Evolutionary conservation across 1,284 basidiomycete genomes (phyloP).

Genomic region (Coriolopsis trogii): DNA sequence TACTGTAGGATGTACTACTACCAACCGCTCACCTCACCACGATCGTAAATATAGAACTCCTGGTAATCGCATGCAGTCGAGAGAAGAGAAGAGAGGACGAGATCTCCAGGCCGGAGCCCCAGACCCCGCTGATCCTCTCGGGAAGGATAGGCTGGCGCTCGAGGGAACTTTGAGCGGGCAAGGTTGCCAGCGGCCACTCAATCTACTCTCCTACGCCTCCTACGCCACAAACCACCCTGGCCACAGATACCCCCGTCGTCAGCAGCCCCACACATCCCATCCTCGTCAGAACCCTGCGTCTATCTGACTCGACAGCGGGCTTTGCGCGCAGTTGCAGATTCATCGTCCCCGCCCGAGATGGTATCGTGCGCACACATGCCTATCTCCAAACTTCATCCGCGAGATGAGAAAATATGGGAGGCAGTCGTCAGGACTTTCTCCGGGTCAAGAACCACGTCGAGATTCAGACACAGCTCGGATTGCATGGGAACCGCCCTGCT

Average conservation of each 20-base stretch:
- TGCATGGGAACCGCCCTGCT: slow-evolving; percentile 11
- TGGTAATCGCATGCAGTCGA: slow-evolving; percentile 14
- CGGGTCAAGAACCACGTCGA: slow-evolving; percentile 15
- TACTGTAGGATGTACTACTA: slow-evolving; percentile 21
- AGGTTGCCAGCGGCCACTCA: no score
- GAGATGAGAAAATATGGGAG: slow-evolving; percentile 9
- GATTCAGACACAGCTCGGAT: slow-evolving; percentile 2
- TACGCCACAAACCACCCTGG: slow-evolving; percentile 7
- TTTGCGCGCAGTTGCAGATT: not conserved
- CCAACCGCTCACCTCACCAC: not conserved
- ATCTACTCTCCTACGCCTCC: not conserved
- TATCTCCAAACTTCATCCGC: slow-evolving; percentile 13
- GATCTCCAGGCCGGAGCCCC: slow-evolving; percentile 4
- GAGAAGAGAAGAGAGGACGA: not conserved
- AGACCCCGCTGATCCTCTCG: slow-evolving; percentile 4
- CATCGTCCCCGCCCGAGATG: slow-evolving; percentile 6
- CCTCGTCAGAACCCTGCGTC: not conserved
- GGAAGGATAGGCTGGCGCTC: not conserved
- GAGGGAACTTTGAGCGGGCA: no score
- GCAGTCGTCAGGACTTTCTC: slow-evolving; percentile 13
- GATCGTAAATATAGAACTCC: slow-evolving; percentile 16
- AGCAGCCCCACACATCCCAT: not conserved
- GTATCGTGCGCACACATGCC: not conserved
- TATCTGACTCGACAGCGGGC: slow-evolving; percentile 1
- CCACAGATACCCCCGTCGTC: slow-evolving; percentile 2